Evolutionary conservation across 805 yeast genomes (phyloP).

Genomic region (Teunomyces barrocoloradensis): DNA sequence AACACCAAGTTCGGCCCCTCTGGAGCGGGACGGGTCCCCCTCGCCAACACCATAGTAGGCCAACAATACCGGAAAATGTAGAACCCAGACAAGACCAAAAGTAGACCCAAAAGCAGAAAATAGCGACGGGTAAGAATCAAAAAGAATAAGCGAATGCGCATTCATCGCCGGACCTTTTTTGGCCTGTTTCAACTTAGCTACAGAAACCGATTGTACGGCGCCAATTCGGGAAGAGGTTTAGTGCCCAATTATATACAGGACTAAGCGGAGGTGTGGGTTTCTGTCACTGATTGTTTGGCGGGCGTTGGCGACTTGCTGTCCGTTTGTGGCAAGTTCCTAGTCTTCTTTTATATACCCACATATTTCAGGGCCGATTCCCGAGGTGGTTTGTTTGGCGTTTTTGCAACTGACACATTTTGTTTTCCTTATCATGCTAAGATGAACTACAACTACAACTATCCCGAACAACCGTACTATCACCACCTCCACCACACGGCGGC

Average conservation of each 20-base stretch:
- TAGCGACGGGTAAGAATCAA: no score
- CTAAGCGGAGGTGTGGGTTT: not conserved
- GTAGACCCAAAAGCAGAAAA: no score
- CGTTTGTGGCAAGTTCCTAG: not conserved
- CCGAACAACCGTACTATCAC: conserved; percentile 2
- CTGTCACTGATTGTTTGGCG: not conserved
- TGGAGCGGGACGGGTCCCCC: not conserved
- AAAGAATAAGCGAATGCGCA: not conserved
- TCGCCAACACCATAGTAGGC: not conserved
- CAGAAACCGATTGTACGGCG: conserved; percentile 1
- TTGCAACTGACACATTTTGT: not conserved
- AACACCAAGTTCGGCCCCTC: not conserved
- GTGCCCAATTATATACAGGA: not conserved
- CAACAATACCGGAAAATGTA: not conserved
- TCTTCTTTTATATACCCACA: not conserved
- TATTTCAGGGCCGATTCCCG: not conserved
- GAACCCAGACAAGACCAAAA: not conserved
- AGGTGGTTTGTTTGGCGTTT: not conserved
- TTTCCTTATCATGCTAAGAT: not conserved
- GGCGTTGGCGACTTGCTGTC: not conserved
- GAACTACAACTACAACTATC: conserved; percentile 3
- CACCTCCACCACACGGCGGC: conserved; percentile 1
- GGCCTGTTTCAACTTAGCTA: not conserved
- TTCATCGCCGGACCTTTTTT: not conserved
- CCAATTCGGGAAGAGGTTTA: not conserved